Evolutionary conservation across 2,329 filamentous ascomycete genomes (phyloP).

Genomic region (Sclerotinia nivalis): DNA sequence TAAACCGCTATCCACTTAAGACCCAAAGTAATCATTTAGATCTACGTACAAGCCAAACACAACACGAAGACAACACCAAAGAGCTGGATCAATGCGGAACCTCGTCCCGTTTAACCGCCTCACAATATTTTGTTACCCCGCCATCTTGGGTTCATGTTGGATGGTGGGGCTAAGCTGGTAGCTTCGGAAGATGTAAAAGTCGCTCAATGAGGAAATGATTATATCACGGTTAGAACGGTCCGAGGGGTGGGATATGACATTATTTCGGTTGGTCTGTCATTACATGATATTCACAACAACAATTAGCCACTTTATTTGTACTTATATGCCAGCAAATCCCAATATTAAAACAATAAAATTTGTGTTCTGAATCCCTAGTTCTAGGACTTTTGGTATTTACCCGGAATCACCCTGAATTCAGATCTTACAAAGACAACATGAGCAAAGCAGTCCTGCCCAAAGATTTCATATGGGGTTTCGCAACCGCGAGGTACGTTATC

Average conservation of each 20-base stretch:
- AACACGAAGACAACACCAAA: slow-evolving; percentile 17
- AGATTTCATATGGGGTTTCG: slow-evolving; percentile 79
- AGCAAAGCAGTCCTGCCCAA: slow-evolving; percentile 55
- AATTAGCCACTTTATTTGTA: slow-evolving; percentile 21
- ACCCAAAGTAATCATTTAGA: not conserved
- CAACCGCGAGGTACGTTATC: slow-evolving; percentile 66
- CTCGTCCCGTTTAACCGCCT: slow-evolving; percentile 18
- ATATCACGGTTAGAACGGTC: slow-evolving; percentile 35
- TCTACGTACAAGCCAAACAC: not conserved
- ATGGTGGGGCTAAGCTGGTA: slow-evolving; percentile 27
- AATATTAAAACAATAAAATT: not conserved
- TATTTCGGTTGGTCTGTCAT: slow-evolving; percentile 8
- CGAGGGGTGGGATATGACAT: slow-evolving; percentile 26
- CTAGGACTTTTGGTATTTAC: slow-evolving; percentile 19
- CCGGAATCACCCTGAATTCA: slow-evolving; percentile 13
- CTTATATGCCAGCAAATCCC: slow-evolving; percentile 19
- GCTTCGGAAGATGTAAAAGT: slow-evolving; percentile 26
- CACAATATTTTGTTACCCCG: slow-evolving; percentile 7
- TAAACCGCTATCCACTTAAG: not conserved
- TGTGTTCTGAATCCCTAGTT: not conserved
- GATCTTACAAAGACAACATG: slow-evolving; percentile 43
- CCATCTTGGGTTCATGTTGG: not conserved
- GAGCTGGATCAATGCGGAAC: slow-evolving; percentile 12
- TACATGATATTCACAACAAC: not conserved
- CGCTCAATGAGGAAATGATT: slow-evolving; percentile 26